Evolutionary conservation across 1,139 yeast genomes (phyloP), one percentile per base, ranked within the genome.

Genomic region (Pichia sp.): DNA sequence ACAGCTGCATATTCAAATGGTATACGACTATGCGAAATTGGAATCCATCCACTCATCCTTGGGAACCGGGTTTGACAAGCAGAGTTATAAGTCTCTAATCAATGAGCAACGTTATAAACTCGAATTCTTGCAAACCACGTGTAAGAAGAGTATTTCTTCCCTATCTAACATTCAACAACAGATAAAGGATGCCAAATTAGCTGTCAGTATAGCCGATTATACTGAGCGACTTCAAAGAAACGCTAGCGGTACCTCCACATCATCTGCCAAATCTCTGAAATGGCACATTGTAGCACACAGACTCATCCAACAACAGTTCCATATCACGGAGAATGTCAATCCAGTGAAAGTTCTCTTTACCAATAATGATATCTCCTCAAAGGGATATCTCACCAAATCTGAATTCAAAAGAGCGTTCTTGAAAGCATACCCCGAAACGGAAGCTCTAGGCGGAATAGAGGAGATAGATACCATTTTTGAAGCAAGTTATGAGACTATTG

Each of bases 371-470:
- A 40, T 35, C 2, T 74, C 69, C 29, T 49, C 56, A 17, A 69
- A 73, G 30, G 71, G 71, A 4, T 60, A 61, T 23, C 60, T 88
- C 27, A 72, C 77, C 46, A 85, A 85, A 49, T 65, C 63, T 9
- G 91, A 84, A 49, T 88, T 88, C 55, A 77, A 79, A 49, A 59
- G 59, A 19, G 83, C 87, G 50, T 84, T 88, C 9, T 67, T 73
- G 25, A 59, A 58, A 21, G 53, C 71, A 32, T 52, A 52, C 33
- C 56, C 56, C 2, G 26, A 25, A 9, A 40, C 46, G 6, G 34
- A 49, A 21, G 28, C 35, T 4, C 34, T 33, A 6, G 37, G 28
- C 2, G 46, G 47, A 27, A 37, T 44, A 2, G 42, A 42, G 23
- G 56, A 54, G 21, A 26, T 37, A 4, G 41, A 40, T 19, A 32